These are phyloP conservation scores for Colletotrichum acutatum DNA, from an alignment of 2,329 filamentous ascomycete genomes.

Conservation along the genomic window DNA sequence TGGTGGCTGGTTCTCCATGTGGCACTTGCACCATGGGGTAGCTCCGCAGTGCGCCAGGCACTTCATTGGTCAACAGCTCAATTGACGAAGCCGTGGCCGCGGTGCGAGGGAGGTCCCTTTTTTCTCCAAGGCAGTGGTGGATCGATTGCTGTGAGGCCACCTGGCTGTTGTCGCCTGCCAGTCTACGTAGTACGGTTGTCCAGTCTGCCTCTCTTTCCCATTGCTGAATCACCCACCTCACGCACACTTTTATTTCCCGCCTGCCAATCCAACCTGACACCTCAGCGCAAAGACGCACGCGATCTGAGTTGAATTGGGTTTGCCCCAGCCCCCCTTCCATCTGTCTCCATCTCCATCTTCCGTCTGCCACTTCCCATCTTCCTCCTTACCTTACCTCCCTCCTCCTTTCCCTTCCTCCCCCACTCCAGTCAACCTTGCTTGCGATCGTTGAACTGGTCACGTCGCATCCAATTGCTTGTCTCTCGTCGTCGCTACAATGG, in stretches of 20 bases:
- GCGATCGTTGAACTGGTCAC: constrained; percentile 45
- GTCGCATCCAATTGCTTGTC: constrained; percentile 27
- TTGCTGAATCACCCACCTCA: constrained; percentile 16
- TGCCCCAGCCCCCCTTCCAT: background rate
- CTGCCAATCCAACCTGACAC: constrained; percentile 18
- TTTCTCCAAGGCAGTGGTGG: constrained; percentile 17
- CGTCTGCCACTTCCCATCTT: background rate
- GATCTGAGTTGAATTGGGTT: constrained; percentile 15
- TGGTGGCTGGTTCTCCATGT: constrained; percentile 28
- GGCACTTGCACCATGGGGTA: constrained; percentile 14
- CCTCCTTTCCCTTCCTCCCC: background rate
- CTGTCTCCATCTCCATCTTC: constrained; percentile 1
- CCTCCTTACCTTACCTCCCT: constrained; percentile 1
- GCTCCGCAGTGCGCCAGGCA: background rate
- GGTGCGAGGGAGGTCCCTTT: background rate
- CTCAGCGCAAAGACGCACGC: constrained; percentile 7
- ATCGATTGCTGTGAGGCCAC: constrained; percentile 34
- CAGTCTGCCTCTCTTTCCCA: background rate
- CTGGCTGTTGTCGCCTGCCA: constrained; percentile 13
- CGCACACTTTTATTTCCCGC: constrained; percentile 30
- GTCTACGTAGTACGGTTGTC: too few relatives aligned
- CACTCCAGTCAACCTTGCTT: constrained; percentile 16
- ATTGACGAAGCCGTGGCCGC: background rate
- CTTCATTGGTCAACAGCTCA: background rate
- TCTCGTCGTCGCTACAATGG: constrained; percentile 64